Evolutionary conservation across 441 rosid genomes (phyloP), one percentile per base, ranked within the genome.

Genomic region (Populus hybrid): DNA sequence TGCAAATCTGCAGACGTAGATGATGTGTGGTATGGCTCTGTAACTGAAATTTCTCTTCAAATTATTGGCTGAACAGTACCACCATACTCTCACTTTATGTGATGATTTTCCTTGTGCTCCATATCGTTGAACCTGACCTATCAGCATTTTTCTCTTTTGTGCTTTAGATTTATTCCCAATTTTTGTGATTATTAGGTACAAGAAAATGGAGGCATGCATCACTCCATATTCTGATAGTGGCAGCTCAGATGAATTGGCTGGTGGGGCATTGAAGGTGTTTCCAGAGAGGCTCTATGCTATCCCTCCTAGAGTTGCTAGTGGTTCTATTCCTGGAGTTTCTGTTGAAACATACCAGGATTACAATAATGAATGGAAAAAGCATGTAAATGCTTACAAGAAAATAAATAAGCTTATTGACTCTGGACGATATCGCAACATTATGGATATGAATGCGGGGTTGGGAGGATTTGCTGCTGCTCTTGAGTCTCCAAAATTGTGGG

Each of bases 211-310:
- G 78, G 83, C 84, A 0, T 95, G 99, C 69, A 57, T 87, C 34
- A 92, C 97, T 67, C 94, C 87, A 88, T 93, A 69, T 92, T 97
- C 71, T 87, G 97, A 85, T 86, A 86, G 84, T 70, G 82, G 88
- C 28, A 82, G 84, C 67, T 72, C 82, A 32, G 91, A 89, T 71
- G 93, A 91, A 71, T 91, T 89, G 24, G 92, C 95, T 76, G 96
- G 75, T 76, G 91, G 86, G 89, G 88, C 66, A 86, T 78, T 91
- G 75, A 87, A 89, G 90, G 85, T 86, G 87, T 95, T 90, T 69
- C 99, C 98, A 0, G 95, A 88, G 57, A 90, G 99, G 81, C 93
- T 95, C 75, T 86, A 88, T 68, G 90, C 94, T 11, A 82, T 89
- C 28, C 99, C 99, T 26, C 97, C 97, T 16, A 79, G 90, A 78